A percentile compares a stretch with the other conserved stretches of the same genome.
Evolutionary conservation across 2,329 filamentous ascomycete species (phyloP).

Genomic region (Diaporthe sp.): DNA sequence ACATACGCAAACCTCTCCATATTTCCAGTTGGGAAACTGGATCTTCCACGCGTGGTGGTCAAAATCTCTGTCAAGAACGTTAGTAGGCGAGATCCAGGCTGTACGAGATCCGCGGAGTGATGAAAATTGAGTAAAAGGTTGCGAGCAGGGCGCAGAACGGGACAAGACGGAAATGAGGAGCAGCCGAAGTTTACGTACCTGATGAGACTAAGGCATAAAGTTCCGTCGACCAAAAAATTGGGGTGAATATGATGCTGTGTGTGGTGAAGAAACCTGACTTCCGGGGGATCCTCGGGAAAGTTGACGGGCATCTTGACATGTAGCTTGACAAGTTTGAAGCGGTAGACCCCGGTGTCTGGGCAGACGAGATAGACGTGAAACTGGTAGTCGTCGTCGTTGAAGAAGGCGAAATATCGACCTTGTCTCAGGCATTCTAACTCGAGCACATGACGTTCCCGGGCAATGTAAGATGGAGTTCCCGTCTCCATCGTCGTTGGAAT

Average conservation of each 20-base stretch:
- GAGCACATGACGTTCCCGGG: too few relatives aligned
- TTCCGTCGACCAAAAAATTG: too few relatives aligned
- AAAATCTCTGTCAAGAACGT: neutral
- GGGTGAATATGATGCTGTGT: neutral
- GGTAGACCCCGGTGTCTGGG: neutral
- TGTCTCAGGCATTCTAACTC: too few relatives aligned
- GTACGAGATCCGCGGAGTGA: neutral
- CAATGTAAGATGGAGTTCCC: too few relatives aligned
- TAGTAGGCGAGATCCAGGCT: too few relatives aligned
- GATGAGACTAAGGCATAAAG: too few relatives aligned
- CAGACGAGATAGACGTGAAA: constrained; percentile 22
- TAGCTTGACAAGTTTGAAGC: neutral
- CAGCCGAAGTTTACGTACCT: neutral
- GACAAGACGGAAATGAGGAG: neutral
- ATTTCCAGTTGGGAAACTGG: too few relatives aligned
- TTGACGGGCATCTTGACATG: too few relatives aligned
- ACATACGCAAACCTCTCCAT: too few relatives aligned
- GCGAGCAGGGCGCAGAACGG: neutral
- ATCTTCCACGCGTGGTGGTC: neutral
- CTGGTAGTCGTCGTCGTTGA: neutral
- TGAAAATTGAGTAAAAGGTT: too few relatives aligned
- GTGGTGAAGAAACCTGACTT: neutral
- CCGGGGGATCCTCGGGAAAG: neutral
- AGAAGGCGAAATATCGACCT: neutral
- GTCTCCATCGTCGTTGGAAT: neutral